phyloP scores from a whole-genome alignment of 805 yeast genomes.

The Hanseniaspora lachancei region DNA sequence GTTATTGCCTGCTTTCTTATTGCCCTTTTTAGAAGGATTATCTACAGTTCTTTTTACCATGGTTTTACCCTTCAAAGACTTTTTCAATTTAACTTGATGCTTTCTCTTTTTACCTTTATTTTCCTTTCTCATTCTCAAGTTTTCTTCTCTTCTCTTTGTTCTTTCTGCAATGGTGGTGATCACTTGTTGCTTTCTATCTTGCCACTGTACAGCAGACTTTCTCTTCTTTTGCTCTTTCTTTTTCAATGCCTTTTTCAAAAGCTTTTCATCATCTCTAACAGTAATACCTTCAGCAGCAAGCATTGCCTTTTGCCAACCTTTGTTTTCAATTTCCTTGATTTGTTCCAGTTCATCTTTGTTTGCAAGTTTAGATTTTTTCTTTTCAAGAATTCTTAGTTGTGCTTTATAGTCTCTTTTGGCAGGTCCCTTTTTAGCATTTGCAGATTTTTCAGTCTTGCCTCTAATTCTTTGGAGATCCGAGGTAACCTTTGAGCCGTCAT shows the following conservation, averaged over 20 bases:
- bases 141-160: slow-evolving; percentile 82
- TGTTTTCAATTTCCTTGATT: slow-evolving; percentile 48
- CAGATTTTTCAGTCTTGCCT: slow-evolving; percentile 33
- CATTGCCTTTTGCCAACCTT: slow-evolving; percentile 73
- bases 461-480: slow-evolving; percentile 53
- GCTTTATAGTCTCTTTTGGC: slow-evolving; percentile 71
- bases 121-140: slow-evolving; percentile 70
- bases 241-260: slow-evolving; percentile 74
- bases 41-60: slow-evolving; percentile 16
- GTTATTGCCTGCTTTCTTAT: slow-evolving; percentile 13
- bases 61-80: slow-evolving; percentile 14
- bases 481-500: slow-evolving; percentile 68
- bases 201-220: slow-evolving; percentile 85
- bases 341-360: slow-evolving; percentile 50
- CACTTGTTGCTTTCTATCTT: slow-evolving; percentile 71
- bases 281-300: slow-evolving; percentile 80
- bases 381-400: slow-evolving; percentile 64
- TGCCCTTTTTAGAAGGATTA: not conserved
- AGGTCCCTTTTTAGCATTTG: slow-evolving; percentile 57
- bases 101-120: slow-evolving; percentile 72
- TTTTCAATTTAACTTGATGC: slow-evolving; percentile 51
- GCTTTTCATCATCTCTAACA: slow-evolving; percentile 76
- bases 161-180: slow-evolving; percentile 60
- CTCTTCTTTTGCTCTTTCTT: slow-evolving; percentile 71
- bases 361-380: slow-evolving; percentile 52